Evolutionary conservation across 139 green algal genomes (phyloP).

Genomic region (Micractinium sp.): DNA sequence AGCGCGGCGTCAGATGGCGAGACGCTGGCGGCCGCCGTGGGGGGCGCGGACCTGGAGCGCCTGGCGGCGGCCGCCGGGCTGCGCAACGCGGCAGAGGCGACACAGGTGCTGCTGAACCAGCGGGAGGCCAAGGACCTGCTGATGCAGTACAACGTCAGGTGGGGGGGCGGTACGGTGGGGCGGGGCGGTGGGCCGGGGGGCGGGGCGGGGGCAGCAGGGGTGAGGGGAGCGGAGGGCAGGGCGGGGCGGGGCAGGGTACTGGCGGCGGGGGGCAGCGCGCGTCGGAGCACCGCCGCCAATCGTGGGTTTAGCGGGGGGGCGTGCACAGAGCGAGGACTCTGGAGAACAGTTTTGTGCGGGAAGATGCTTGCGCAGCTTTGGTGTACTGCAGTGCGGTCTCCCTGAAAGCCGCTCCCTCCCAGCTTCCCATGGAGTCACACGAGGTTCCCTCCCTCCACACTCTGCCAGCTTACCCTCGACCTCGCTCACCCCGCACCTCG

Average conservation of each 20-base stretch:
- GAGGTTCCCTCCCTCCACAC: not conserved
- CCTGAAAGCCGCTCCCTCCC: not conserved
- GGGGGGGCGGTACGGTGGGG: not conserved
- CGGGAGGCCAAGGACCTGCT: constrained; percentile 45
- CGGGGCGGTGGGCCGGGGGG: not conserved
- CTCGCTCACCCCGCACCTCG: not conserved
- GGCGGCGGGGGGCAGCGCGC: too few species aligned
- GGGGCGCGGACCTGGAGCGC: not conserved
- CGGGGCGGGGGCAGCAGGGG: too few species aligned
- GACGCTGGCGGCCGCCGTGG: not conserved
- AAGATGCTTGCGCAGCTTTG: too few species aligned
- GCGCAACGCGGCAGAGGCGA: not conserved
- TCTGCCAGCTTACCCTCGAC: not conserved
- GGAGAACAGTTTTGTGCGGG: too few species aligned
- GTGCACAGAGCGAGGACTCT: too few species aligned
- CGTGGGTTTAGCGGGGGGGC: too few species aligned
- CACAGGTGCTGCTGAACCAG: constrained; percentile 15
- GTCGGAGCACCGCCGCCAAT: too few species aligned
- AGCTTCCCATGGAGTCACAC: not conserved
- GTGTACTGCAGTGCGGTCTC: too few species aligned
- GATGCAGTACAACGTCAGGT: constrained; percentile 48
- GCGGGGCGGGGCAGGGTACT: not conserved
- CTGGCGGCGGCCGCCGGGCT: constrained; percentile 33
- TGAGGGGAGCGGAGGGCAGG: too few species aligned
- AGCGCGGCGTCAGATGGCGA: not conserved